A percentile compares a stretch with the other conserved stretches of the same genome.
These are phyloP conservation scores for Auxenochlorella pyrenoidosa DNA, from an alignment of 139 green algal species.

Conservation along the genomic window DNA sequence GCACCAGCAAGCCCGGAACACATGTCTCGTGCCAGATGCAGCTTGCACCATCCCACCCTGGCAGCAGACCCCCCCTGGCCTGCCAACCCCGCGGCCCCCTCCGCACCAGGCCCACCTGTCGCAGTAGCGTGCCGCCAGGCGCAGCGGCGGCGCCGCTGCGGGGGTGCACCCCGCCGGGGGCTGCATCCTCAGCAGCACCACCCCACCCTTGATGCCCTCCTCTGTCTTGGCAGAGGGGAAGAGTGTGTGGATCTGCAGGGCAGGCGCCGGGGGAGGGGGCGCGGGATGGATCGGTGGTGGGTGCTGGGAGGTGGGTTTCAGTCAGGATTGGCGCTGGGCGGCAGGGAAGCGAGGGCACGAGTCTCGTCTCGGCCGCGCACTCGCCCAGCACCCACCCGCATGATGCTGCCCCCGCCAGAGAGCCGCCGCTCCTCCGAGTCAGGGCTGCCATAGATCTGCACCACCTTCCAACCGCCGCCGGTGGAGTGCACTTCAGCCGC, in stretches of 20 bases:
- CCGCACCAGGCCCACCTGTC: not conserved
- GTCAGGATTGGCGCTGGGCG: no score
- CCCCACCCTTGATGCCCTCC: constrained; percentile 46
- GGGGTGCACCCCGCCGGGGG: not conserved
- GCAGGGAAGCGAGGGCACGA: no score
- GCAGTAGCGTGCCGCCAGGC: constrained; percentile 13
- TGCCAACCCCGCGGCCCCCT: no score
- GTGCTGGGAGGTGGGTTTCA: no score
- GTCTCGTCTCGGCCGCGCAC: no score
- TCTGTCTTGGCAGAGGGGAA: constrained; percentile 47
- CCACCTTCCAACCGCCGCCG: constrained; percentile 28
- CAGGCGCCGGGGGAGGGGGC: no score
- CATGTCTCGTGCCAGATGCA: no score
- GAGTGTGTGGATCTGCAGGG: constrained; percentile 39
- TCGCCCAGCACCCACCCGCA: constrained; percentile 23
- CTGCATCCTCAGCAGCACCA: constrained; percentile 43
- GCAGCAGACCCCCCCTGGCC: no score
- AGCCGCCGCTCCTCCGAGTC: constrained; percentile 30
- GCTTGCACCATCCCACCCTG: no score
- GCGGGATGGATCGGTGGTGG: no score
- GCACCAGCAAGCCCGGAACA: no score
- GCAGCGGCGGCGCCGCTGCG: constrained; percentile 15
- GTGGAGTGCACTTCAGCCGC: not conserved
- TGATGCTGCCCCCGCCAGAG: constrained; percentile 7
- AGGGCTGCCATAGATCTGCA: constrained; percentile 32